Conservation (phyloP, 257 asterid genomes). For the Lycium ferocissimum region DNA sequence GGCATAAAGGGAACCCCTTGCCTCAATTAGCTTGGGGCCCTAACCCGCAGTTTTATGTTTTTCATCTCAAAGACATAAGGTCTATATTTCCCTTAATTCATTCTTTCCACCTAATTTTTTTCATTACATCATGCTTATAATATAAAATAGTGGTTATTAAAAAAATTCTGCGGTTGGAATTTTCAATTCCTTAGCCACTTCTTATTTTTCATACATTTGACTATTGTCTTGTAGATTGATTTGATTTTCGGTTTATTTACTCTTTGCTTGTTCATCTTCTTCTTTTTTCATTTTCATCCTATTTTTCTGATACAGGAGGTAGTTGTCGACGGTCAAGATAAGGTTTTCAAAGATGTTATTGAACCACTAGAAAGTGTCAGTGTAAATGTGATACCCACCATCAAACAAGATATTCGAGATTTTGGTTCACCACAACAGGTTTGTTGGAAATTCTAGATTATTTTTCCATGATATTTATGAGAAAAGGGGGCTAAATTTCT, state of each 20-base stretch:
- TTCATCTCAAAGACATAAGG: neutral
- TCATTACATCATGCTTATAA: neutral
- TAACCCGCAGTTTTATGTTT: neutral
- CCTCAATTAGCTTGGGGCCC: neutral
- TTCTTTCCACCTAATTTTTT: neutral
- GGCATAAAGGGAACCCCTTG: neutral
- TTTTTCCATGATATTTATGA: neutral
- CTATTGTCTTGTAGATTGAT: neutral
- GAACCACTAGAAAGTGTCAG: slow-evolving; percentile 97
- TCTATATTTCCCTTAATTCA: neutral
- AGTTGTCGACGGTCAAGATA: slow-evolving; percentile 86
- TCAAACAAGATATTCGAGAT: slow-evolving; percentile 85
- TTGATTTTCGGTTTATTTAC: neutral
- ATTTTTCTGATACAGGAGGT: slow-evolving; percentile 63
- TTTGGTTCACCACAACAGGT: slow-evolving; percentile 89
- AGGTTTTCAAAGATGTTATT: slow-evolving; percentile 91
- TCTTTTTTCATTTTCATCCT: neutral
- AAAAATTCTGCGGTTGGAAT: neutral
- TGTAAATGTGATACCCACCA: slow-evolving; percentile 75
- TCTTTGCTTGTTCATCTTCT: neutral
- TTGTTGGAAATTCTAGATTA: slow-evolving; percentile 29
- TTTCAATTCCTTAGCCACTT: neutral
- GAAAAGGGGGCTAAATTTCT: neutral
- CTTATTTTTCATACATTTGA: neutral
- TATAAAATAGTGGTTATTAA: neutral